Evolutionary conservation across 139 green algal genomes (phyloP).

Genomic region (Chlamydomonas incerta): DNA sequence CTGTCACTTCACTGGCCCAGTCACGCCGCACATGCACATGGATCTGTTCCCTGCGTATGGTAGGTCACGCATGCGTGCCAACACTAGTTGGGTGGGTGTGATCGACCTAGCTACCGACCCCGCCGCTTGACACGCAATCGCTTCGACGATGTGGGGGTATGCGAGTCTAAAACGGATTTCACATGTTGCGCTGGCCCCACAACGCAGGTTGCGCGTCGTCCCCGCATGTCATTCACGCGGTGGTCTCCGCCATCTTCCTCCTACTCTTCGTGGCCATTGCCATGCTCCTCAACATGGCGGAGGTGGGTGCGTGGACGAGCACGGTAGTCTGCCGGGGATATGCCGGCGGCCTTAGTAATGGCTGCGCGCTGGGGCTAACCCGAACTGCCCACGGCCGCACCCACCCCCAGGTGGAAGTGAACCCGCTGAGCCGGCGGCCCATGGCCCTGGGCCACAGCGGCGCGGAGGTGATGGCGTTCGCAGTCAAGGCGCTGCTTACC

Average conservation of each 20-base stretch:
- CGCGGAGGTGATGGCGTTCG: conserved; percentile 15
- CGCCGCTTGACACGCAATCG: no score
- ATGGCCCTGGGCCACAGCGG: conserved; percentile 31
- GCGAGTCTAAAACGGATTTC: no score
- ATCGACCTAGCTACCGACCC: no score
- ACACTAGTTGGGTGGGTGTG: no score
- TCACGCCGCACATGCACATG: not conserved
- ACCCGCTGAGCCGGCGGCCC: not conserved
- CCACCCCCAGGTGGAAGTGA: conserved; percentile 9
- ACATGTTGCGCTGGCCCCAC: not conserved
- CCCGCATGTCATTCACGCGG: not conserved
- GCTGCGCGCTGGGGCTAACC: no score
- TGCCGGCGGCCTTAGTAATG: no score
- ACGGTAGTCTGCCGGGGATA: not conserved
- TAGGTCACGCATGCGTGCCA: not conserved
- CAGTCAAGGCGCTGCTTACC: conserved; percentile 23
- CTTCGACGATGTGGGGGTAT: no score
- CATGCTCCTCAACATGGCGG: not conserved
- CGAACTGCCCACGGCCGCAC: no score
- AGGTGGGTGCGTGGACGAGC: not conserved
- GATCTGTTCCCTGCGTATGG: conserved; percentile 9
- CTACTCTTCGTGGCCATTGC: not conserved
- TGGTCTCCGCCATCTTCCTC: not conserved
- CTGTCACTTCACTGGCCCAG: not conserved
- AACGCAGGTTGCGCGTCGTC: not conserved